phyloP scores from a whole-genome alignment of 495 filamentous ascomycete genomes.

The Tuber brumale region DNA sequence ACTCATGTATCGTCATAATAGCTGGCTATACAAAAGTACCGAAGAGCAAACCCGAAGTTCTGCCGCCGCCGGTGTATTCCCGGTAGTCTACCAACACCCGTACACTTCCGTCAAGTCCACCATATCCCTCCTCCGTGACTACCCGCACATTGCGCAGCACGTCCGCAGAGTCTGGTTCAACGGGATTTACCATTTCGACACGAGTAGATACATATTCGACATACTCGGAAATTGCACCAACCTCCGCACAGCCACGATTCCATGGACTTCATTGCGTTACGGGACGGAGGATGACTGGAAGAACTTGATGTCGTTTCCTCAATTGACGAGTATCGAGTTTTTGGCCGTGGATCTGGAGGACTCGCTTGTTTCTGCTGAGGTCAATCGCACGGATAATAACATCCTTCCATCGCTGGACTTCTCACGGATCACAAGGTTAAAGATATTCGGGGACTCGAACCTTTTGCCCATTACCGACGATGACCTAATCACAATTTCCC shows the following conservation, averaged over 20 bases:
- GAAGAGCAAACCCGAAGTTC: constrained; percentile 43
- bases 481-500: constrained; percentile 48
- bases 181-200: constrained; percentile 50
- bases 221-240: constrained; percentile 46
- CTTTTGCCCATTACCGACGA: constrained; percentile 50
- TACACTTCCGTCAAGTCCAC: constrained; percentile 48
- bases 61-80: constrained; percentile 43
- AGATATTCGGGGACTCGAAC: constrained; percentile 52
- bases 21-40: constrained; percentile 43
- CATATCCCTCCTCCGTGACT: constrained; percentile 45
- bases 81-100: constrained; percentile 51
- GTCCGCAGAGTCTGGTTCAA: constrained; percentile 53
- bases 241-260: constrained; percentile 47
- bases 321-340: constrained; percentile 49
- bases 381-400: constrained; percentile 31
- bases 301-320: constrained; percentile 38
- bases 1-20: constrained; percentile 10
- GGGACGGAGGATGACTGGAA: constrained; percentile 47
- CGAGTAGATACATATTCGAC: constrained; percentile 46
- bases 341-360: constrained; percentile 46
- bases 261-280: constrained; percentile 51
- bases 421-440: constrained; percentile 47
- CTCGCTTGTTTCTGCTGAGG: constrained; percentile 32
- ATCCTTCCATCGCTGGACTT: constrained; percentile 43
- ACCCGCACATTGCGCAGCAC: constrained; percentile 46